phyloP scores from a whole-genome alignment of 2,329 filamentous ascomycete species.

The Sporothrix phasma region DNA sequence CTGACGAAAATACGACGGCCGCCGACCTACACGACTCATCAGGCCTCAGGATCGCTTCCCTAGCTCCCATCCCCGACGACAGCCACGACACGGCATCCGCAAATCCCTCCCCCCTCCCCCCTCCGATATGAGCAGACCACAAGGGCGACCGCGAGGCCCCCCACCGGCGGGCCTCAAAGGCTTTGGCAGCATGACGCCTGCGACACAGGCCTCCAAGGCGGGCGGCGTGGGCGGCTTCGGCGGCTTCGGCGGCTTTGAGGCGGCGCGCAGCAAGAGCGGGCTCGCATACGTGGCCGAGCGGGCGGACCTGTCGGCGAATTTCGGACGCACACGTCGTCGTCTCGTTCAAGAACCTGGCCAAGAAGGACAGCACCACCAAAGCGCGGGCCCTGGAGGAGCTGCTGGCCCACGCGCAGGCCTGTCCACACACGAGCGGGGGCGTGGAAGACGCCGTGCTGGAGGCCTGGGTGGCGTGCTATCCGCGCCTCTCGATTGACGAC shows the following conservation, averaged over 20 bases:
- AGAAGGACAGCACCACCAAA: conserved; percentile 90
- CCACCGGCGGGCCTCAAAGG: conserved; percentile 1
- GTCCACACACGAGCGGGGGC: conserved; percentile 43
- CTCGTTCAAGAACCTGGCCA: conserved; percentile 82
- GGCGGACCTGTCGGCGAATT: conserved; percentile 65
- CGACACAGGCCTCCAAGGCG: too few relatives aligned
- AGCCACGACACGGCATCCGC: not conserved
- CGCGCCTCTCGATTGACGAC: conserved; percentile 82
- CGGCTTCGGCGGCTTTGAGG: conserved; percentile 32
- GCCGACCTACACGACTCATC: too few relatives aligned
- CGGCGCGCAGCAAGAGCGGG: conserved; percentile 30
- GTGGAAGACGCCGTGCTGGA: conserved; percentile 76
- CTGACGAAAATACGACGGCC: too few relatives aligned
- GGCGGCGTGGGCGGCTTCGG: not conserved
- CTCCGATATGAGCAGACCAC: not conserved
- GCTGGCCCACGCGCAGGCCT: conserved; percentile 49
- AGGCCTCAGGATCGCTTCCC: too few relatives aligned
- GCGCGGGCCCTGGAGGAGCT: conserved; percentile 84
- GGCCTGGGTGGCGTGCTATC: conserved; percentile 79
- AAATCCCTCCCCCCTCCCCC: not conserved
- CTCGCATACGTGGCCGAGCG: conserved; percentile 85
- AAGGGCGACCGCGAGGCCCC: not conserved
- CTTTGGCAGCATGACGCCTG: not conserved
- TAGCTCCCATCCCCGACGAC: not conserved
- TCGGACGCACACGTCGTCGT: conserved; percentile 75